phyloP scores from a whole-genome alignment of 1,284 basidiomycete genomes.

The Tilletia caries region DNA sequence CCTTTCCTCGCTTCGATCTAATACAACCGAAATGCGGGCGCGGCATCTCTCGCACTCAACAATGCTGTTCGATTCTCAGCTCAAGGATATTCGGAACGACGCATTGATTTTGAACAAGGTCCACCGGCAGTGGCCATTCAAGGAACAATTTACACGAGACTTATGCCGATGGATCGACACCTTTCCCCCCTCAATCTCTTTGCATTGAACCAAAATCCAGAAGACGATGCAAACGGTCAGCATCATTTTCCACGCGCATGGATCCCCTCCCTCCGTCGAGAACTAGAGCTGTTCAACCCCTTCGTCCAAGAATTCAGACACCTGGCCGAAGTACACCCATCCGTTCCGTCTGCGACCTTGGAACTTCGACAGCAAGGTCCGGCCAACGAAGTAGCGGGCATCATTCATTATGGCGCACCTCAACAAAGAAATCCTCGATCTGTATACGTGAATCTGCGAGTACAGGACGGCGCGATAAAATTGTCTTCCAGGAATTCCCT shows the following conservation, averaged over 20 bases:
- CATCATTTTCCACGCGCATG: background rate
- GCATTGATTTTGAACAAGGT: background rate
- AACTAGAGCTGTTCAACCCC: background rate
- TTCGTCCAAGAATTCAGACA: background rate
- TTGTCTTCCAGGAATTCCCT: background rate
- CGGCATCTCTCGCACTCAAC: background rate
- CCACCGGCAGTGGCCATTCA: background rate
- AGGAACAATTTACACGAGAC: background rate
- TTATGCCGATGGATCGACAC: background rate
- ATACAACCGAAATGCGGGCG: background rate
- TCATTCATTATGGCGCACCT: background rate
- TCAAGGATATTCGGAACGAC: background rate
- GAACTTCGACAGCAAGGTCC: background rate
- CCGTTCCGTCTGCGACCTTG: background rate
- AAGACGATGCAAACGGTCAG: background rate
- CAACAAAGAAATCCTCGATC: background rate
- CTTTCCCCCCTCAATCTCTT: background rate
- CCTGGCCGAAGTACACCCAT: background rate
- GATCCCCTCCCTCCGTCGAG: background rate
- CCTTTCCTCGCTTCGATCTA: background rate
- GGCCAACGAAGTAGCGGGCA: background rate
- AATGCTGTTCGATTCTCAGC: background rate
- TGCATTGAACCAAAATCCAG: background rate
- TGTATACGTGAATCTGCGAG: background rate
- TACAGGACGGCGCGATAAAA: background rate